Evolutionary conservation across 2,329 filamentous ascomycete species (phyloP), one percentile per base, ranked within the genome.

Genomic region (Mycogone perniciosa): DNA sequence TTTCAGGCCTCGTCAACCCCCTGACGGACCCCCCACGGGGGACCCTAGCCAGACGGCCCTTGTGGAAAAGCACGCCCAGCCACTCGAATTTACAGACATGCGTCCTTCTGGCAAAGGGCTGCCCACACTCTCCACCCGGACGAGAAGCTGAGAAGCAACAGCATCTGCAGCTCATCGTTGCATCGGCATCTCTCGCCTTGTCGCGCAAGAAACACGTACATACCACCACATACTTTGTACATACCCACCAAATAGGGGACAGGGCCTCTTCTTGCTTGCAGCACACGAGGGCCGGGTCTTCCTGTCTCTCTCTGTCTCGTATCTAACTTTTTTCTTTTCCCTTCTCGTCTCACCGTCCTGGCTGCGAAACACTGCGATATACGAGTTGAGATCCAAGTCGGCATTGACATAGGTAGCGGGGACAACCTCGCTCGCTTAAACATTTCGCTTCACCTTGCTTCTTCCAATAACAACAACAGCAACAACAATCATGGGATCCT

Each of bases 401-500:
- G 20, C 20, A 20, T 20, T 20, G 20, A 20, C 20, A 20, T 20
- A 11, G 33, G 3, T 20, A 11, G 33, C 33, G 33, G 33, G 33
- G 33, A 42, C 13, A 42, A 26, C n/a, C 42, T n/a, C 29, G n/a
- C 42, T 33, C 31, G 29, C 42, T 31, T 20, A 33, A 33, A 44
- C 27, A 11, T 8, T 4, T 9, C 9, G 11, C 29, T 33, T 44
- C 31, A 7, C n/a, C 11, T 13, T n/a, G 8, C 27, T 7, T 31
- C 3, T 9, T 8, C 4, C 9, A 4, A 37, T 37, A 9, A 13
- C 1, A 2, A 6, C n/a, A n/a, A 30, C 31, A 33, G 20, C 31
- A 11, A 38, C 41, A n/a, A 11, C 39, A 44, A 33, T 35, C 40
- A 54, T 54, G 52, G 52, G 43, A 27, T 90, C 88, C 6, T 88